A percentile compares a stretch with the other conserved stretches of the same genome.
Conservation (phyloP, 1,284 basidiomycete species). For the Lignosus rhinocerotis region DNA sequence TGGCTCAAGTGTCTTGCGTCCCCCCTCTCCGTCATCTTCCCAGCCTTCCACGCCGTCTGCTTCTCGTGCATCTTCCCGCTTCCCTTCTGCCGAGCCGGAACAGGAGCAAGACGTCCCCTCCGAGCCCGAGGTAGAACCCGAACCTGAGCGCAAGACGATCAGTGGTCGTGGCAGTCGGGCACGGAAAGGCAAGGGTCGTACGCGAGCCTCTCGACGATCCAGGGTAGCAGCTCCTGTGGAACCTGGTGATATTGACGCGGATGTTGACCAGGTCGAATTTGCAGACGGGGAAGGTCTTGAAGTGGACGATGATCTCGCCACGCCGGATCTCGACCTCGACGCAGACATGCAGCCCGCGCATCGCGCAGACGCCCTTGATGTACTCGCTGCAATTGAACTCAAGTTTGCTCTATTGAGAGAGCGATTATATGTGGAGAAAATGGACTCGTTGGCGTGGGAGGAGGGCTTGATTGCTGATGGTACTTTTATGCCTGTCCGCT, state of each 20-base stretch:
- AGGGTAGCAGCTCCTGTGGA: slow-evolving; percentile 36
- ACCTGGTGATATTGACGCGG: slow-evolving; percentile 39
- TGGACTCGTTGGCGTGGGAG: slow-evolving; percentile 78
- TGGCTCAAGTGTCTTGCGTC: slow-evolving; percentile 43
- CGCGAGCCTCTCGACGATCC: slow-evolving; percentile 26
- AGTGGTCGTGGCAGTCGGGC: slow-evolving; percentile 29
- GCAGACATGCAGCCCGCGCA: slow-evolving; percentile 42
- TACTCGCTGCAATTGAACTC: slow-evolving; percentile 74
- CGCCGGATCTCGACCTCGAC: slow-evolving; percentile 29
- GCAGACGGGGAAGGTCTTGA: slow-evolving; percentile 38
- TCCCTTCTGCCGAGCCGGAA: slow-evolving; percentile 41
- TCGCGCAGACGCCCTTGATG: slow-evolving; percentile 77
- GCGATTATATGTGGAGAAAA: slow-evolving; percentile 78
- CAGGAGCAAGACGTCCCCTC: slow-evolving; percentile 24
- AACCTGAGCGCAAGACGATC: slow-evolving; percentile 31
- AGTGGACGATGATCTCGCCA: slow-evolving; percentile 20
- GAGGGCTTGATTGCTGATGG: slow-evolving; percentile 67
- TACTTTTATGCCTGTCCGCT: slow-evolving; percentile 35
- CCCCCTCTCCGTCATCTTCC: slow-evolving; percentile 37
- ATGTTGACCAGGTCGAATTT: slow-evolving; percentile 43
- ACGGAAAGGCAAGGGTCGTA: slow-evolving; percentile 26
- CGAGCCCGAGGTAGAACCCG: slow-evolving; percentile 31
- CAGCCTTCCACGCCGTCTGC: slow-evolving; percentile 34
- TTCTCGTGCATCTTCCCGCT: slow-evolving; percentile 43
- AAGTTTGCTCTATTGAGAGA: slow-evolving; percentile 76